Evolutionary conservation across 1,284 basidiomycete species (phyloP).

Genomic region (Leccinum variabile): DNA sequence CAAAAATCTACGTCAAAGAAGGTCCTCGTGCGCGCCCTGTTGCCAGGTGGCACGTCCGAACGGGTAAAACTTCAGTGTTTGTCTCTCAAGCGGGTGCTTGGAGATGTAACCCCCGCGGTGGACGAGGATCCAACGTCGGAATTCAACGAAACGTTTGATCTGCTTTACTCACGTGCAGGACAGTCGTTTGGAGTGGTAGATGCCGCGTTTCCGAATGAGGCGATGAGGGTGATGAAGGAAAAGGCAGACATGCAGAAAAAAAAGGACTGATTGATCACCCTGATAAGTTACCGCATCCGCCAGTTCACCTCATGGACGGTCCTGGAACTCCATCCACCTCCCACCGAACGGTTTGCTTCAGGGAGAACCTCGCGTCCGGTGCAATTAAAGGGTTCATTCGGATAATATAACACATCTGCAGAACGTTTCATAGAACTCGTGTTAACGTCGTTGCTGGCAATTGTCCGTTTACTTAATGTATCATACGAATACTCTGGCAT

Average conservation of each 20-base stretch:
- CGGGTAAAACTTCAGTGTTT: constrained; percentile 32
- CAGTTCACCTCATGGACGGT: neutral
- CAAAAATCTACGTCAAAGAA: constrained; percentile 22
- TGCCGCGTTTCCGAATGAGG: constrained; percentile 25
- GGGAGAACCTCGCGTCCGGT: neutral
- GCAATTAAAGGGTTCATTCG: neutral
- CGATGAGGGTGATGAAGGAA: constrained; percentile 17
- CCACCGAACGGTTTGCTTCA: neutral
- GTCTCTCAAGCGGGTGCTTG: constrained; percentile 23
- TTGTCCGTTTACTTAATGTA: constrained; percentile 12
- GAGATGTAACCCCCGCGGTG: constrained; percentile 3
- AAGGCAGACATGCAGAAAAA: constrained; percentile 2
- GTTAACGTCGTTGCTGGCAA: neutral
- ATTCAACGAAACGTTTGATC: constrained; percentile 25
- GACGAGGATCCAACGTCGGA: constrained; percentile 23
- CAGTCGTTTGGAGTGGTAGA: constrained; percentile 24
- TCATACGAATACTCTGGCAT: constrained; percentile 4
- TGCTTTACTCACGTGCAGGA: constrained; percentile 29
- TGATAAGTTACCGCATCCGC: neutral
- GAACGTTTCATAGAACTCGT: neutral
- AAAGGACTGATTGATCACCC: neutral
- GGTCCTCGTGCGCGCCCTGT: constrained; percentile 33
- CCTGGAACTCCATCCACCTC: neutral
- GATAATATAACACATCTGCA: neutral
- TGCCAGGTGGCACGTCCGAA: constrained; percentile 27